These are phyloP conservation scores for Hypoxylon fuscum DNA, from an alignment of 495 filamentous ascomycete genomes.

Conservation along the genomic window DNA sequence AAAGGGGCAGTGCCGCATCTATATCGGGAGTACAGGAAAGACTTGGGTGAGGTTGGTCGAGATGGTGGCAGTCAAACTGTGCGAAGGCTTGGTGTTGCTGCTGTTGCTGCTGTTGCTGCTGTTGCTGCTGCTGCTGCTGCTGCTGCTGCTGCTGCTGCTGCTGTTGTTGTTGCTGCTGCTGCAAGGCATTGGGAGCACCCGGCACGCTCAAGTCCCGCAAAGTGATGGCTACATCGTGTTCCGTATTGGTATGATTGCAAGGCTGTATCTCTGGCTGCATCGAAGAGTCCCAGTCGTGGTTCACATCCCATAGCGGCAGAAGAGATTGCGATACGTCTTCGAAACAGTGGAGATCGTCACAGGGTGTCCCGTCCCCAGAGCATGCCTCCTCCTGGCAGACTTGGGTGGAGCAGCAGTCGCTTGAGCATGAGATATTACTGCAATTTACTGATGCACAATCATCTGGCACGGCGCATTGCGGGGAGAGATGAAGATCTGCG, in stretches of 20 bases:
- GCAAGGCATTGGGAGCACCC: conserved; percentile 7
- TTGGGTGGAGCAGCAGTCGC: conserved; percentile 36
- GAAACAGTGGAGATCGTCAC: conserved; percentile 39
- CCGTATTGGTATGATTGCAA: conserved; percentile 42
- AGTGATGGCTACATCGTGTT: conserved; percentile 41
- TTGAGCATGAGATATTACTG: conserved; percentile 40
- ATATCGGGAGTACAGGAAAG: conserved; percentile 21
- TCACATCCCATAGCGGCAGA: conserved; percentile 20
- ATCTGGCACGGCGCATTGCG: conserved; percentile 23
- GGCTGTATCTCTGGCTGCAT: conserved; percentile 27
- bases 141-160: no score
- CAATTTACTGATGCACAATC: conserved; percentile 37
- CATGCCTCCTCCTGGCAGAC: conserved; percentile 39
- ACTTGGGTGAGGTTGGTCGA: conserved; percentile 18
- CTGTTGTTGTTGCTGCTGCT: conserved; percentile 26
- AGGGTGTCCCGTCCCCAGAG: conserved; percentile 35
- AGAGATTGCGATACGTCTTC: conserved; percentile 23
- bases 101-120: conserved; percentile 28
- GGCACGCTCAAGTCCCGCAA: conserved; percentile 37
- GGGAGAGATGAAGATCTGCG: conserved; percentile 19
- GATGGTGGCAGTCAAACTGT: conserved; percentile 11
- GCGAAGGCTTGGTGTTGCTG: conserved; percentile 18
- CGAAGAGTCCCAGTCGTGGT: conserved; percentile 16
- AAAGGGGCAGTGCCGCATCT: not conserved
- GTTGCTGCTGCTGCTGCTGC: conserved; percentile 23